Conservation (phyloP, 2,329 filamentous ascomycete species). For the Hypoxylon sp. region DNA sequence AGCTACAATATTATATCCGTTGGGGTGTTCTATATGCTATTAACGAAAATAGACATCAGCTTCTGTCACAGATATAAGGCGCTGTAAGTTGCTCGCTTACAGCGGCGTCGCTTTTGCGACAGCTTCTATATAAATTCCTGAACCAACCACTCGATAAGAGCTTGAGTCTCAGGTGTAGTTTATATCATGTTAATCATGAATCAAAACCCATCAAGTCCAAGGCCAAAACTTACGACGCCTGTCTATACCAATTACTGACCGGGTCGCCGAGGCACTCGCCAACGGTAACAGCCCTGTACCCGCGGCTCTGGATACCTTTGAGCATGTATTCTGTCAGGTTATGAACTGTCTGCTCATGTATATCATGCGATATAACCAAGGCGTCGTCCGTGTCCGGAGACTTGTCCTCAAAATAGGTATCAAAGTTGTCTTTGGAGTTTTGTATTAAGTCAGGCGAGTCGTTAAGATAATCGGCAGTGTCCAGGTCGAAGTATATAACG, state of each 20-base stretch:
- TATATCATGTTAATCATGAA: neutral
- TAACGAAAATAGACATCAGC: neutral
- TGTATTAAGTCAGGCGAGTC: slow-evolving; percentile 61
- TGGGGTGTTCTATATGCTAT: neutral
- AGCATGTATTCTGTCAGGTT: slow-evolving; percentile 58
- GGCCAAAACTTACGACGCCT: slow-evolving; percentile 7
- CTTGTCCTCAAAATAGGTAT: slow-evolving; percentile 59
- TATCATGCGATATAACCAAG: slow-evolving; percentile 68
- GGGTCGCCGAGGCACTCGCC: slow-evolving; percentile 64
- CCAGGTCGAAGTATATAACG: slow-evolving; percentile 69
- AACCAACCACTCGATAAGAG: too few species aligned
- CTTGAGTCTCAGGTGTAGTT: neutral
- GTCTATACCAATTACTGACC: slow-evolving; percentile 60
- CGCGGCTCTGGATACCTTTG: slow-evolving; percentile 53
- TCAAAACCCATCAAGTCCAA: neutral
- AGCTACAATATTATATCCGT: too few species aligned
- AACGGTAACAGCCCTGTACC: slow-evolving; percentile 59
- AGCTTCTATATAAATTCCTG: neutral
- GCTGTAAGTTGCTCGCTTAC: too few species aligned
- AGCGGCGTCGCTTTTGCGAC: too few species aligned
- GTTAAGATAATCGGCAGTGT: slow-evolving; percentile 73
- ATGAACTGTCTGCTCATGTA: slow-evolving; percentile 63
- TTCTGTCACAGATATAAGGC: too few species aligned
- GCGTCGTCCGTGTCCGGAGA: slow-evolving; percentile 55
- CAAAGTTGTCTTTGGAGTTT: slow-evolving; percentile 65